Percentiles rank a stretch among this genome's conserved stretches.
Evolutionary conservation across 768 basidiomycete genomes (phyloP).

Genomic region (Cystoderma amianthinum): DNA sequence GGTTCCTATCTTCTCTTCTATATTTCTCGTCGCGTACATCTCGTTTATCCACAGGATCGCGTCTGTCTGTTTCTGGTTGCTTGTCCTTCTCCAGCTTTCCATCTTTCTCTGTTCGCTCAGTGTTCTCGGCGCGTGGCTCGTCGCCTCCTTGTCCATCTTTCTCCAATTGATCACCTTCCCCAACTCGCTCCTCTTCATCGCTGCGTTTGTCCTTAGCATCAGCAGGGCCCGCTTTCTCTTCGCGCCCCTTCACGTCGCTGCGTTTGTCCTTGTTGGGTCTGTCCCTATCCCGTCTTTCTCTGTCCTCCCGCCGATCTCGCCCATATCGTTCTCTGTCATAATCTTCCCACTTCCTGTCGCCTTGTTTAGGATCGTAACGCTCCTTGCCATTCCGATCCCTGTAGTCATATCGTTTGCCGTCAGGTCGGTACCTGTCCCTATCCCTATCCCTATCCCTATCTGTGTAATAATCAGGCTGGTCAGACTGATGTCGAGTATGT

Average conservation of each 20-base stretch:
- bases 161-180: not conserved
- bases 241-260: not conserved
- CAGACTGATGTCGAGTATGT: not conserved
- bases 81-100: not conserved
- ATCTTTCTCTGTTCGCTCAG: not conserved
- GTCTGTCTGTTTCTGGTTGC: too few species aligned
- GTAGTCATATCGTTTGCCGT: conserved; percentile 12
- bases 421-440: conserved; percentile 8
- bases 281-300: not conserved
- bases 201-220: not conserved
- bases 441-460: conserved; percentile 11
- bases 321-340: not conserved
- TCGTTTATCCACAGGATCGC: too few species aligned
- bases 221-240: not conserved
- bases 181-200: too few species aligned
- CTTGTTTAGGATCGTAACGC: conserved; percentile 3
- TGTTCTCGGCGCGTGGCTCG: not conserved
- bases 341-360: conserved; percentile 6
- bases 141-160: not conserved
- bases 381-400: conserved; percentile 7
- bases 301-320: not conserved
- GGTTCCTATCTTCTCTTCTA: not conserved
- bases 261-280: not conserved
- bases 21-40: not conserved
- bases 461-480: conserved; percentile 1